phyloP scores from a whole-genome alignment of 495 filamentous ascomycete genomes.

The Neurospora sp. region DNA sequence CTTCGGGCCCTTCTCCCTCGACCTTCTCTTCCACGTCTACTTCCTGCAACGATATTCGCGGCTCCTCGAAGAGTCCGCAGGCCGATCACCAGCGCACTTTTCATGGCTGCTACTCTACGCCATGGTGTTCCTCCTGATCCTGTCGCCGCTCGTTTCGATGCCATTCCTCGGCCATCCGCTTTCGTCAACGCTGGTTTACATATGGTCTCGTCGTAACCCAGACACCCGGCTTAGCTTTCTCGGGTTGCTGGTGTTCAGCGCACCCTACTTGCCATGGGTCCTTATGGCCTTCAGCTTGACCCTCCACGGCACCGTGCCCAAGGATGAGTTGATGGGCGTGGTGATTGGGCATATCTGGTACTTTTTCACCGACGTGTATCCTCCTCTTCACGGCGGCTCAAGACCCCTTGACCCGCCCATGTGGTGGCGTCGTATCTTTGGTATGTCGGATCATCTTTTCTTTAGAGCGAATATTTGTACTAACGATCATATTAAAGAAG shows the following conservation, averaged over 20 bases:
- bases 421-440: conserved; percentile 89
- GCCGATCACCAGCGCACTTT: conserved; percentile 82
- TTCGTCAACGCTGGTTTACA: conserved; percentile 88
- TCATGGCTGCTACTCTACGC: conserved; percentile 88
- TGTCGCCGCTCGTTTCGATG: conserved; percentile 79
- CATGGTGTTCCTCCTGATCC: conserved; percentile 58
- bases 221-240: conserved; percentile 85
- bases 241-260: conserved; percentile 80
- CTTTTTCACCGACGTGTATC: conserved; percentile 95
- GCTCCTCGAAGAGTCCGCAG: conserved; percentile 87
- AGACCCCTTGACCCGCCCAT: conserved; percentile 80
- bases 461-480: background rate
- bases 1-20: conserved; percentile 87
- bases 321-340: conserved; percentile 92
- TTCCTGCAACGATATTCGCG: conserved; percentile 96
- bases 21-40: conserved; percentile 97
- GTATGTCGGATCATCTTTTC: conserved; percentile 1
- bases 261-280: conserved; percentile 94
- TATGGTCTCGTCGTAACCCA: conserved; percentile 93
- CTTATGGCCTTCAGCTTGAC: conserved; percentile 82
- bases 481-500: conserved; percentile 18
- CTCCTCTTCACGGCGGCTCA: conserved; percentile 73
- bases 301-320: conserved; percentile 76
- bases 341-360: conserved; percentile 96
- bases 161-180: conserved; percentile 87